Conservation (phyloP, 2,329 filamentous ascomycete genomes). For the Nemania bipapillata region DNA sequence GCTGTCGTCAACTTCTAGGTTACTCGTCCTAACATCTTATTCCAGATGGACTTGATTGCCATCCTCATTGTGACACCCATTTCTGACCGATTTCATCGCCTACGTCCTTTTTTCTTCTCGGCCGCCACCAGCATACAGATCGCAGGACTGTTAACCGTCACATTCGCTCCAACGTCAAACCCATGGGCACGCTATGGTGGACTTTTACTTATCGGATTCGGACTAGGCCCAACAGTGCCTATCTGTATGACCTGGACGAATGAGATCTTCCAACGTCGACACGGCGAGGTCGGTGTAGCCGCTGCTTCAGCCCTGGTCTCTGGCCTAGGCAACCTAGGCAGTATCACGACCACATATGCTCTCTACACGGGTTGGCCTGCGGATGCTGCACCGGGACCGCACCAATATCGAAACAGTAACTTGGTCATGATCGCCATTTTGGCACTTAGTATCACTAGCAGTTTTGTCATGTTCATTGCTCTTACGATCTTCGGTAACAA, state of each 20-base stretch:
- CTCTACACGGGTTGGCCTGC: slow-evolving; percentile 87
- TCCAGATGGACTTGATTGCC: slow-evolving; percentile 83
- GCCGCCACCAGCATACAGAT: slow-evolving; percentile 82
- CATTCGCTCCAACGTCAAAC: slow-evolving; percentile 72
- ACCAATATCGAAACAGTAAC: slow-evolving; percentile 84
- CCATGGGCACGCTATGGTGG: slow-evolving; percentile 89
- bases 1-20: neutral
- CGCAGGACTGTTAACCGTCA: slow-evolving; percentile 79
- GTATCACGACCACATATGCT: slow-evolving; percentile 87
- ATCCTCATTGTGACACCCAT: slow-evolving; percentile 87
- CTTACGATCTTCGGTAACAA: slow-evolving; percentile 69
- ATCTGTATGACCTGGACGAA: slow-evolving; percentile 95
- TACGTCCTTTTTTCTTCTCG: slow-evolving; percentile 84
- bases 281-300: slow-evolving; percentile 90
- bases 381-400: slow-evolving; percentile 74
- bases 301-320: slow-evolving; percentile 87
- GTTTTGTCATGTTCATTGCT: slow-evolving; percentile 73
- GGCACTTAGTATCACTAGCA: slow-evolving; percentile 78
- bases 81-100: slow-evolving; percentile 84
- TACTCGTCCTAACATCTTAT: slow-evolving; percentile 15
- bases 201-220: slow-evolving; percentile 89
- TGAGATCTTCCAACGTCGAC: slow-evolving; percentile 87
- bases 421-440: slow-evolving; percentile 89
- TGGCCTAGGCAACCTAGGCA: slow-evolving; percentile 86
- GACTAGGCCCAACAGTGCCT: slow-evolving; percentile 87